These are phyloP conservation scores for Penicillium bovifimosum DNA, from an alignment of 495 filamentous ascomycete species.

Conservation along the genomic window DNA sequence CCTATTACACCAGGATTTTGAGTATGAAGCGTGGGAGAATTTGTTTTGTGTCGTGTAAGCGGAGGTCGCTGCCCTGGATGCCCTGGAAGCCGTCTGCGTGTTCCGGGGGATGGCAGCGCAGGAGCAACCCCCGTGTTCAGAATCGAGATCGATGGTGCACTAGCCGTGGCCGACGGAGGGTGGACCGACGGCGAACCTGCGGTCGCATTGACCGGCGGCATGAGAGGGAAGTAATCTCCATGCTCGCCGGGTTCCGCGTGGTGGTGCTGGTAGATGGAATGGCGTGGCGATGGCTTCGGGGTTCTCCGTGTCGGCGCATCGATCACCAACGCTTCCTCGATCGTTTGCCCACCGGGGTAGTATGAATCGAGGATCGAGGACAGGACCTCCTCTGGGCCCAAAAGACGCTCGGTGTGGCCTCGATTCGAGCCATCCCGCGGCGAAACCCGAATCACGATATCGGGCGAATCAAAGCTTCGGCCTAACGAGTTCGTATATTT, in stretches of 20 bases:
- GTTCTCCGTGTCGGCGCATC: conserved; percentile 79
- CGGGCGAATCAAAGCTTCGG: conserved; percentile 80
- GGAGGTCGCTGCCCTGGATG: conserved; percentile 41
- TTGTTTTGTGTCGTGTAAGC: conserved; percentile 64
- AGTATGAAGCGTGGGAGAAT: conserved; percentile 67
- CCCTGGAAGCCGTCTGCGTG: conserved; percentile 45
- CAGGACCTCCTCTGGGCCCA: conserved; percentile 87
- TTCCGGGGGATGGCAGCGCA: conserved; percentile 77
- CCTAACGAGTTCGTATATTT: conserved; percentile 94
- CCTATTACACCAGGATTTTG: conserved; percentile 27
- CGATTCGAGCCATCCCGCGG: conserved; percentile 44
- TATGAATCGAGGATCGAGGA: conserved; percentile 71
- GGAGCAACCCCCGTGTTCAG: conserved; percentile 75
- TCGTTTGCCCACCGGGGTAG: conserved; percentile 80
- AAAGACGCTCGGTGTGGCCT: conserved; percentile 53
- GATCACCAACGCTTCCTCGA: conserved; percentile 89
- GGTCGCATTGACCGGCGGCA: conserved; percentile 58
- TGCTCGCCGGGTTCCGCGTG: conserved; percentile 63
- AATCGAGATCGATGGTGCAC: conserved; percentile 63
- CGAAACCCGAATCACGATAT: conserved; percentile 65
- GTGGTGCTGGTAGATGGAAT: conserved; percentile 50
- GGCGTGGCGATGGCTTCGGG: conserved; percentile 73
- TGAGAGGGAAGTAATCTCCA: conserved; percentile 86
- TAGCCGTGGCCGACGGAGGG: conserved; percentile 28
- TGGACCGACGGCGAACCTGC: conserved; percentile 34